These are phyloP conservation scores for Backusella psychrophila DNA, from an alignment of 192 early-diverging fungal genomes.

Conservation along the genomic window DNA sequence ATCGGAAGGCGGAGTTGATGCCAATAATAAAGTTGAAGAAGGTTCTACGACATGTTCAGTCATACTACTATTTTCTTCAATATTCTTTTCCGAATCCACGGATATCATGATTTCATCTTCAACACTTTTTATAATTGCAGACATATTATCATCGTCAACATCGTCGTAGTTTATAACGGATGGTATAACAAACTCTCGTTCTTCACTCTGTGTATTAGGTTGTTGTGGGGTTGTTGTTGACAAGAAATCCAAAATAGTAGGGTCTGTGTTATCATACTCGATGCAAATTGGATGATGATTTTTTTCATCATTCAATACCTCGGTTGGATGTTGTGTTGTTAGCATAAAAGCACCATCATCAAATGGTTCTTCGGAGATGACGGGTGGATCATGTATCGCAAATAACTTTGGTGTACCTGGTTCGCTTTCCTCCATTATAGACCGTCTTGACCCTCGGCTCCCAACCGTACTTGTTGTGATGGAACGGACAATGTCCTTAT, in stretches of 20 bases:
- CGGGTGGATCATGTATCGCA: background rate
- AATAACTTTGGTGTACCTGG: background rate
- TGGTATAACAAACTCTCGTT: background rate
- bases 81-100: background rate
- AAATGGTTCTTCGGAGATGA: background rate
- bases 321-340: background rate
- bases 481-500: slow-evolving; percentile 5
- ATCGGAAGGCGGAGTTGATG: background rate
- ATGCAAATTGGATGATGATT: background rate
- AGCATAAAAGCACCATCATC: background rate
- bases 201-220: background rate
- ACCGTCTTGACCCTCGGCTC: background rate
- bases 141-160: background rate
- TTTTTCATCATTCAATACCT: background rate
- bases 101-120: background rate
- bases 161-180: background rate
- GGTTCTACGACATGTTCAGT: background rate
- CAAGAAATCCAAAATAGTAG: background rate
- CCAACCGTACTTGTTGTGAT: slow-evolving; percentile 8
- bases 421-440: background rate
- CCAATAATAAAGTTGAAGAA: background rate
- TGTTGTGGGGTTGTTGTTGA: background rate
- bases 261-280: background rate
- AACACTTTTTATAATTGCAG: background rate
- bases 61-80: background rate